These are phyloP conservation scores for Colletotrichum incanum DNA, from an alignment of 2,329 filamentous ascomycete genomes.

Conservation along the genomic window DNA sequence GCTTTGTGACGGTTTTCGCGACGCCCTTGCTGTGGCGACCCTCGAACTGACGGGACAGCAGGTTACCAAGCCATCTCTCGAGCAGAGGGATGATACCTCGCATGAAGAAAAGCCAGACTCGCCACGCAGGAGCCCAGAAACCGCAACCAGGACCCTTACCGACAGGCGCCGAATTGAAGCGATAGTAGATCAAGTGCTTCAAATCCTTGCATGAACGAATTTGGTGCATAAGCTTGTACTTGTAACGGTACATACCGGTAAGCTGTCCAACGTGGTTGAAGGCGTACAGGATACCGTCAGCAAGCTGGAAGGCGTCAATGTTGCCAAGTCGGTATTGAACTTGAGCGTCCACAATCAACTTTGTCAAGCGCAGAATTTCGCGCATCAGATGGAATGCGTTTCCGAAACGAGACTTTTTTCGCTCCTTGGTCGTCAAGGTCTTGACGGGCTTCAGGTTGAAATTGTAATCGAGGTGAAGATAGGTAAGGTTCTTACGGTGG, in stretches of 20 bases:
- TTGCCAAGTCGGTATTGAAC: constrained; percentile 98
- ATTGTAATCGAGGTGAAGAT: constrained; percentile 98
- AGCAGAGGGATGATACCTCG: constrained; percentile 96
- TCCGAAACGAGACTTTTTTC: constrained; percentile 99
- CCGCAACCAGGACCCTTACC: constrained; percentile 98
- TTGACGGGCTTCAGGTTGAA: constrained; percentile 99
- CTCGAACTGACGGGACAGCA: constrained; percentile 97
- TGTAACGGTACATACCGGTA: constrained; percentile 99
- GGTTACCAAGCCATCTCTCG: constrained; percentile 96
- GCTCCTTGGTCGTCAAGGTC: constrained; percentile 97
- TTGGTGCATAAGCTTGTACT: constrained; percentile 99
- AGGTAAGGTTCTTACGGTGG: constrained; percentile 98
- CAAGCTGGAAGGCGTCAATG: constrained; percentile 98
- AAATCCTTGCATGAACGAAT: constrained; percentile 99
- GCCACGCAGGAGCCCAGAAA: constrained; percentile 99
- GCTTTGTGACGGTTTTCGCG: constrained; percentile 98
- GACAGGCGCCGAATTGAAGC: constrained; percentile 96
- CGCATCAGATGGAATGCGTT: constrained; percentile 99
- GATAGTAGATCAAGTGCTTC: constrained; percentile 99
- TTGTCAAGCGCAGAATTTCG: constrained; percentile 95
- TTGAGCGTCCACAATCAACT: constrained; percentile 98
- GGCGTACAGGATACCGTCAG: constrained; percentile 98
- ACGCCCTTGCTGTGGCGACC: constrained; percentile 99
- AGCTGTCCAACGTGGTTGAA: constrained; percentile 99
- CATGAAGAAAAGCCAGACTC: constrained; percentile 99